A percentile compares a stretch with the other conserved stretches of the same genome.
phyloP scores from a whole-genome alignment of 1,284 basidiomycete genomes.

The Naganishia sp. region DNA sequence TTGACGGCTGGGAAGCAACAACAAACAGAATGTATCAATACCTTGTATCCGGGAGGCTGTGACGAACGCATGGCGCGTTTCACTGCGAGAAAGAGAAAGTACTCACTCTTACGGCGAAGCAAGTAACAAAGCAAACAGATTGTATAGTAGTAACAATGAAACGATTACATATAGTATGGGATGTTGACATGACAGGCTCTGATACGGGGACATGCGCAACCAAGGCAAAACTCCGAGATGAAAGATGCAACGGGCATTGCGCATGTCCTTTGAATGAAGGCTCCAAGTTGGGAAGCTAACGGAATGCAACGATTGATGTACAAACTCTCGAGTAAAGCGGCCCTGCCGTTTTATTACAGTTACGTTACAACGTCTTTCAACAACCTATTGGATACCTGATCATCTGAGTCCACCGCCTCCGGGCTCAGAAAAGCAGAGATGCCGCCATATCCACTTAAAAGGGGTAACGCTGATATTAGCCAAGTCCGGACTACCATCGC shows the following conservation, averaged over 20 bases:
- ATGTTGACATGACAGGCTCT: no score
- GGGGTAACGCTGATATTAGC: neutral
- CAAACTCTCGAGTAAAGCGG: no score
- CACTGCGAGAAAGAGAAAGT: neutral
- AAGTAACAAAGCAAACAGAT: conserved; percentile 24
- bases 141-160: conserved; percentile 25
- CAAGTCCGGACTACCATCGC: neutral
- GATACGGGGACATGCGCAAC: no score
- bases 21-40: conserved; percentile 24
- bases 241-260: no score
- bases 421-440: conserved; percentile 72
- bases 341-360: no score
- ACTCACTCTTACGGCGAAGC: neutral
- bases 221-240: no score
- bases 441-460: conserved; percentile 75
- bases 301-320: no score
- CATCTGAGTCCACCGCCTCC: neutral
- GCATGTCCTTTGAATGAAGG: no score
- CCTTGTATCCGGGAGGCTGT: conserved; percentile 17
- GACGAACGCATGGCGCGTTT: conserved; percentile 1
- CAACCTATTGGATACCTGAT: neutral
- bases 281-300: no score
- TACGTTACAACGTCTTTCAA: no score
- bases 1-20: conserved; percentile 15
- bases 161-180: no score